These are phyloP conservation scores for Spathaspora gorwiae DNA, from an alignment of 805 yeast species.

Conservation along the genomic window DNA sequence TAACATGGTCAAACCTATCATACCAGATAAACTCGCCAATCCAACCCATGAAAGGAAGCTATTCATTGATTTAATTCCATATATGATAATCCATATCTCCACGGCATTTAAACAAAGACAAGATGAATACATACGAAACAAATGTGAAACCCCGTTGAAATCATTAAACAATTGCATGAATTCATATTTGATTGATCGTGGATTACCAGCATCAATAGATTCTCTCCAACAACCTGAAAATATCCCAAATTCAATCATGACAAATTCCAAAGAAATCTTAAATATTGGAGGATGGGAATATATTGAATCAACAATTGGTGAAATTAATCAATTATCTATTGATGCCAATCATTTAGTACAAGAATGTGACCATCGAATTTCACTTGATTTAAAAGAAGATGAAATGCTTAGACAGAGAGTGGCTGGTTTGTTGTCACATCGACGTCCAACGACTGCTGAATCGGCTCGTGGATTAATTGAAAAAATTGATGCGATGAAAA, in stretches of 20 bases:
- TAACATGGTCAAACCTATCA: slow-evolving; percentile 49
- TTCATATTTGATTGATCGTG: slow-evolving; percentile 41
- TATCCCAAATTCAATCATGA: slow-evolving; percentile 54
- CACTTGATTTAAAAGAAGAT: slow-evolving; percentile 54
- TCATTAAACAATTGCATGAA: slow-evolving; percentile 43
- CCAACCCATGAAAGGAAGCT: slow-evolving; percentile 14
- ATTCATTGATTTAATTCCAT: slow-evolving; percentile 67
- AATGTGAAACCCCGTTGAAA: slow-evolving; percentile 41
- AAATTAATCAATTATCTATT: slow-evolving; percentile 39
- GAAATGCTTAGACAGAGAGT: slow-evolving; percentile 43
- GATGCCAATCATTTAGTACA: slow-evolving; percentile 41
- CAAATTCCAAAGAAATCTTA: slow-evolving; percentile 51
- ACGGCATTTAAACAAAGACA: slow-evolving; percentile 67
- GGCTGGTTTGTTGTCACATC: slow-evolving; percentile 38
- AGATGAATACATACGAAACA: slow-evolving; percentile 47
- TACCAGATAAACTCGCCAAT: slow-evolving; percentile 14
- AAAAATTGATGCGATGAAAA: slow-evolving; percentile 41
- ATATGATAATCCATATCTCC: slow-evolving; percentile 58
- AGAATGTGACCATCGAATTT: slow-evolving; percentile 43
- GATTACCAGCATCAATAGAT: slow-evolving; percentile 62
- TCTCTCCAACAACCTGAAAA: slow-evolving; percentile 52
- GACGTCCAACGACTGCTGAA: slow-evolving; percentile 40
- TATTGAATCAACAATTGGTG: slow-evolving; percentile 40
- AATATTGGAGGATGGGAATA: slow-evolving; percentile 48
- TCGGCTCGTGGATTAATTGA: slow-evolving; percentile 38